A percentile compares a stretch with the other conserved stretches of the same genome.
These are phyloP conservation scores for Daucus carota DNA, from an alignment of 129 eudicot species.

Conservation along the genomic window DNA sequence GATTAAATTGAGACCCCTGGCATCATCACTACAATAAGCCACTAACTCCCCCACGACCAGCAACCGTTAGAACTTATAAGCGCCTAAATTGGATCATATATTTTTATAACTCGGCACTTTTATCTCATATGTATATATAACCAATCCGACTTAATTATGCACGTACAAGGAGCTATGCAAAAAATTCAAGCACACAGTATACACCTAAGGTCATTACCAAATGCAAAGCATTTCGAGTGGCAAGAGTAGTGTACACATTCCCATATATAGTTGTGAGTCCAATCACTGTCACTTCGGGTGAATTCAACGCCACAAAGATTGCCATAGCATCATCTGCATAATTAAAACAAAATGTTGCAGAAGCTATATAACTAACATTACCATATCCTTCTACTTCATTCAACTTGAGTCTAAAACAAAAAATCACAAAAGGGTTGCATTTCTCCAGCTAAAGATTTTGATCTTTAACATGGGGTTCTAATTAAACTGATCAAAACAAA, in stretches of 20 bases:
- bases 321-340: conserved; percentile 97
- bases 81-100: not conserved
- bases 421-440: not conserved
- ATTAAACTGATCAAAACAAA: not conserved
- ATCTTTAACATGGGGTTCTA: not conserved
- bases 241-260: conserved; percentile 91
- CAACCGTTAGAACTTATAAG: too few species aligned
- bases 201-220: conserved; percentile 37
- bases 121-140: not conserved
- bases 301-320: conserved; percentile 80
- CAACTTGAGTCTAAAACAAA: not conserved
- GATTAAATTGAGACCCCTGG: not conserved
- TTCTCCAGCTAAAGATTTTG: not conserved
- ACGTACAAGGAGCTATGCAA: not conserved
- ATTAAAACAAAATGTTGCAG: conserved; percentile 10
- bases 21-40: not conserved
- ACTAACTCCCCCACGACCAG: too few species aligned
- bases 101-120: not conserved
- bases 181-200: not conserved
- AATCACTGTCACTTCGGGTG: conserved; percentile 85
- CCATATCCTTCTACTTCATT: not conserved
- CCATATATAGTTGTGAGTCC: conserved; percentile 93
- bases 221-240: conserved; percentile 93
- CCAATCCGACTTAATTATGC: too few species aligned
- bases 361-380: not conserved